Evolutionary conservation across 2,329 filamentous ascomycete genomes (phyloP).

Genomic region (Curvularia hawaiiensis): DNA sequence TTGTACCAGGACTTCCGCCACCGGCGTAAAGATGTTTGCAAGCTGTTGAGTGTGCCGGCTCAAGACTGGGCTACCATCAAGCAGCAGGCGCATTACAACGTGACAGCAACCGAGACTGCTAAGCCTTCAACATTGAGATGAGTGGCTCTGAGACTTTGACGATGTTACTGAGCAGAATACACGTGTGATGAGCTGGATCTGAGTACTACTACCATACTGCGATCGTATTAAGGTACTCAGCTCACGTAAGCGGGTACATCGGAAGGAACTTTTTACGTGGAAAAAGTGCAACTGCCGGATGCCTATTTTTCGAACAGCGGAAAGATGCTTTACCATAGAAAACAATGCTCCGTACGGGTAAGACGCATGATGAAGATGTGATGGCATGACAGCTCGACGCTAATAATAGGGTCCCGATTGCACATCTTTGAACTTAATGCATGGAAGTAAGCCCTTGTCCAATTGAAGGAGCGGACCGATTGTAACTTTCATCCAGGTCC

Average conservation of each 20-base stretch:
- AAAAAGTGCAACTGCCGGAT: neutral
- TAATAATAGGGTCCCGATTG: neutral
- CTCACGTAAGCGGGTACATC: neutral
- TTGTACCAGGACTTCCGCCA: slow-evolving; percentile 53
- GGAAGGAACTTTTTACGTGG: neutral
- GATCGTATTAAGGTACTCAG: neutral
- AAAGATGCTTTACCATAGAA: neutral
- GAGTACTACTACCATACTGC: neutral
- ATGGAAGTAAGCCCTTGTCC: neutral
- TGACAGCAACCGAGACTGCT: slow-evolving; percentile 30
- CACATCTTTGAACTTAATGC: neutral
- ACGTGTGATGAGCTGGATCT: neutral
- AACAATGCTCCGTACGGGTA: neutral
- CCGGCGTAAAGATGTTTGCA: slow-evolving; percentile 50
- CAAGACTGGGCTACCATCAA: slow-evolving; percentile 46
- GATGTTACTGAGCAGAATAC: neutral
- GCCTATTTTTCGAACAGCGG: neutral
- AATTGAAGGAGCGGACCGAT: slow-evolving; percentile 6
- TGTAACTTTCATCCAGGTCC: slow-evolving; percentile 5
- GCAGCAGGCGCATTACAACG: slow-evolving; percentile 22
- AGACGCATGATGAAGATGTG: neutral
- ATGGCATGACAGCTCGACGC: neutral
- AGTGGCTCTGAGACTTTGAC: neutral
- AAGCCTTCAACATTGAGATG: slow-evolving; percentile 21
- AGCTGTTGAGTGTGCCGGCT: slow-evolving; percentile 46